Evolutionary conservation across 805 yeast genomes (phyloP).

Genomic region (Candida sithepensis): DNA sequence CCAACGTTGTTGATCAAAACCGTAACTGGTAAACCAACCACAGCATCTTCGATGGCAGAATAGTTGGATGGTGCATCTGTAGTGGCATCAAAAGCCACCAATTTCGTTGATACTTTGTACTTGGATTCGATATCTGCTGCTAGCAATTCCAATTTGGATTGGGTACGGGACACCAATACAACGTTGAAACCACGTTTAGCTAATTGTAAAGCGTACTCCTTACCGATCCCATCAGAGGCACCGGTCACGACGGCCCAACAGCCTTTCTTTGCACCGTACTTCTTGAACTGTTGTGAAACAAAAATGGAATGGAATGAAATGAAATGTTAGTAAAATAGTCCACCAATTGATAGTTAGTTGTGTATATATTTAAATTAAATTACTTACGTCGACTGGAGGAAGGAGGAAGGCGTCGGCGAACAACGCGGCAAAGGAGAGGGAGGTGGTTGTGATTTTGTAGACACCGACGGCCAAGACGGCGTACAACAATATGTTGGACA

Average conservation of each 20-base stretch:
- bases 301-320: neutral
- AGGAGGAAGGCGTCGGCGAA: constrained; percentile 60
- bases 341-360: too few species aligned
- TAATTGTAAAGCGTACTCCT: constrained; percentile 82
- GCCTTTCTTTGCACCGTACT: constrained; percentile 73
- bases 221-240: constrained; percentile 96
- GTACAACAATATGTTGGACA: constrained; percentile 25
- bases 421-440: constrained; percentile 49
- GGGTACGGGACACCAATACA: constrained; percentile 80
- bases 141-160: constrained; percentile 64
- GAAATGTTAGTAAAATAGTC: neutral
- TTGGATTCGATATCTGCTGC: constrained; percentile 59
- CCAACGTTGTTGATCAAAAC: constrained; percentile 92
- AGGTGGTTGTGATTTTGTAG: constrained; percentile 48
- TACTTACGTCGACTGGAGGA: constrained; percentile 46
- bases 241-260: constrained; percentile 97
- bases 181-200: constrained; percentile 83
- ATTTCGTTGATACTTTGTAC: constrained; percentile 59
- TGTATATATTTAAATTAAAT: neutral
- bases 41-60: constrained; percentile 41
- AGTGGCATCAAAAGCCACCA: constrained; percentile 77
- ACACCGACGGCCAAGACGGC: constrained; percentile 58
- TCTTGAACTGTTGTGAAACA: constrained; percentile 38
- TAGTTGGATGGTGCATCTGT: constrained; percentile 59
- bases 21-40: constrained; percentile 57